phyloP scores from a whole-genome alignment of 2,329 filamentous ascomycete species.

The Cryphonectria nitschkei region DNA sequence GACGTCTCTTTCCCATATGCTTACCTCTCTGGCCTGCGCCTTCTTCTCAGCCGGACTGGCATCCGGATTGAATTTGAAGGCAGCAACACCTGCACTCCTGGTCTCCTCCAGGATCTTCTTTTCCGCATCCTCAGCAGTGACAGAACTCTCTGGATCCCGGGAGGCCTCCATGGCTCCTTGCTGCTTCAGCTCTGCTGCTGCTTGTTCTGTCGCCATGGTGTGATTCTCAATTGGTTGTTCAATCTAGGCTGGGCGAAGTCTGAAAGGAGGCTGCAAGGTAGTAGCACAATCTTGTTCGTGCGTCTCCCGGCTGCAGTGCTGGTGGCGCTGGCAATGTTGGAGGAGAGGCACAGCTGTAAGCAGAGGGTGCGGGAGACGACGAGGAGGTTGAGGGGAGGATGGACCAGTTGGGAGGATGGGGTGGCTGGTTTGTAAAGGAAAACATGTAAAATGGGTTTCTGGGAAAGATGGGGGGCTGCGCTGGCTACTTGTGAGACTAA shows the following conservation, averaged over 20 bases:
- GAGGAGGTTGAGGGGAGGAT: constrained; percentile 9
- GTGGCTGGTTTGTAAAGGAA: constrained; percentile 18
- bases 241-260: not conserved
- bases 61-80: constrained; percentile 86
- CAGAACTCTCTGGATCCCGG: constrained; percentile 67
- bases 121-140: constrained; percentile 73
- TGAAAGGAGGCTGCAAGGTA: not conserved
- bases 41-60: constrained; percentile 83
- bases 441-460: constrained; percentile 14
- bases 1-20: constrained; percentile 40
- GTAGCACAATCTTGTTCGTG: not conserved
- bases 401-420: constrained; percentile 1
- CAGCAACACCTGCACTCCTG: constrained; percentile 75
- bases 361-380: constrained; percentile 12
- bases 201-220: constrained; percentile 39
- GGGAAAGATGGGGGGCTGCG: not conserved
- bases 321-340: not conserved
- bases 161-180: constrained; percentile 81
- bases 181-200: constrained; percentile 70
- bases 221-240: constrained; percentile 18
- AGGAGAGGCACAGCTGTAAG: constrained; percentile 8
- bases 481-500: constrained; percentile 6
- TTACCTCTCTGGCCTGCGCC: constrained; percentile 75
- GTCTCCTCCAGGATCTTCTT: constrained; percentile 76
- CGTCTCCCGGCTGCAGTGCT: not conserved